Evolutionary conservation across 345 rosid genomes (phyloP), one percentile per base, ranked within the genome.

Genomic region (Trapa bicornis): DNA sequence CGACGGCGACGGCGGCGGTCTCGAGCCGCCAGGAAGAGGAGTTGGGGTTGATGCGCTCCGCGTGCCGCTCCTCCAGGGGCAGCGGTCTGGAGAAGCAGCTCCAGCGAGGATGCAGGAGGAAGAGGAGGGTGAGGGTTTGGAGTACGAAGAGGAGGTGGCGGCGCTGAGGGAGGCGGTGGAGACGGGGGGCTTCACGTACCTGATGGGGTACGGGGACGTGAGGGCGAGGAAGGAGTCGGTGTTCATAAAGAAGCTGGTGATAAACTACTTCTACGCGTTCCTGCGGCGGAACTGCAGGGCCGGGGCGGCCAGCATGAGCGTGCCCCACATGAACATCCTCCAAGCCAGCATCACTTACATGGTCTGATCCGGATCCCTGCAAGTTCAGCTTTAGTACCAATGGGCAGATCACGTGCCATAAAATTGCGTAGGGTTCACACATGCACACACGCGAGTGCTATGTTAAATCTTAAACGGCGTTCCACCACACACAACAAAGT

Each of bases 261-360:
- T 91, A 48, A 94, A 91, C 79, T 94, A 94, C 88, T 82, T 91
- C n/a, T 91, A 94, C 61, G 87, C 86, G 16, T 91, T 91, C 78
- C 57, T 91, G 58, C 80, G 96, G 78, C 84, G 81, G 62, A 91
- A 94, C 63, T 91, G 99, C 74, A 86, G 99, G 80, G 92, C 84
- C 15, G 91, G 95, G 12, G 82, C 97, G 5, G 97, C 95, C 0
- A 91, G 80, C 64, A 67, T 87, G 82, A 85, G 87, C 41, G 96
- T 88, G 64, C 99, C 99, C 71, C 99, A 88, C 79, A 86, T 84
- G 92, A 84, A 93, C 72, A 84, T 91, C 80, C 65, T 94, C 71
- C 84, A 88, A 79, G 97, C 84, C 60, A 87, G 91, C 65, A 91
- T 86, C 90, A 89, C 99, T 36, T 89, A 91, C 70, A 84, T 89